Conservation (phyloP, 495 filamentous ascomycete genomes). For the Hypoxylon fuscum region DNA sequence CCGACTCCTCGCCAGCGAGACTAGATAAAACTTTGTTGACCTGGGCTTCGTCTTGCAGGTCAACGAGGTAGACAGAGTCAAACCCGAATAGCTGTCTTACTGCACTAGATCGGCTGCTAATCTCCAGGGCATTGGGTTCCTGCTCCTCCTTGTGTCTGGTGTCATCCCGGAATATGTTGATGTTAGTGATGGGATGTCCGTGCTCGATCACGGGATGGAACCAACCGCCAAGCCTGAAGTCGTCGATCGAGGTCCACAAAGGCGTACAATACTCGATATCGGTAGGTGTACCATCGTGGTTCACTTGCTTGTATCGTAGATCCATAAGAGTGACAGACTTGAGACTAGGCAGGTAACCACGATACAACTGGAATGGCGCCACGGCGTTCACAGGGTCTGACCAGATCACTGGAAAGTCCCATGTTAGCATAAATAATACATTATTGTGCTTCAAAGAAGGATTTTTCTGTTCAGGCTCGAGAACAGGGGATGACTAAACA, state of each 20-base stretch:
- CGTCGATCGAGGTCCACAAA: no score
- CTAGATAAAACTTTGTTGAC: neutral
- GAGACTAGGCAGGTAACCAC: neutral
- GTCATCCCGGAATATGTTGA: constrained; percentile 10
- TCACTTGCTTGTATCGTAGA: neutral
- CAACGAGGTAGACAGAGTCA: neutral
- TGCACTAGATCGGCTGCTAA: neutral
- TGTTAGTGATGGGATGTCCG: neutral
- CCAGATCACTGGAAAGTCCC: neutral
- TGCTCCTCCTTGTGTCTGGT: no score
- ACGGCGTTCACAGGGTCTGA: neutral
- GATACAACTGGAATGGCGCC: neutral
- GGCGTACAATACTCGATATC: no score
- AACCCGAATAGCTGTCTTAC: neutral
- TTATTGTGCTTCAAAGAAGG: no score
- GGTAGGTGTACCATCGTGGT: no score
- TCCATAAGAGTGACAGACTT: neutral
- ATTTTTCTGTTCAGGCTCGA: no score
- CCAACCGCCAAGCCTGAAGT: no score
- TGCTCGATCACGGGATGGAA: no score
- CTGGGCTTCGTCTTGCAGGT: neutral
- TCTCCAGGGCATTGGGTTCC: no score
- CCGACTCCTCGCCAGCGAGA: neutral
- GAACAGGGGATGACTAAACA: no score
- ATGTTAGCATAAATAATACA: no score